These are phyloP conservation scores for Aspergillus pseudoglaucus DNA, from an alignment of 2,329 filamentous ascomycete genomes.

Conservation along the genomic window DNA sequence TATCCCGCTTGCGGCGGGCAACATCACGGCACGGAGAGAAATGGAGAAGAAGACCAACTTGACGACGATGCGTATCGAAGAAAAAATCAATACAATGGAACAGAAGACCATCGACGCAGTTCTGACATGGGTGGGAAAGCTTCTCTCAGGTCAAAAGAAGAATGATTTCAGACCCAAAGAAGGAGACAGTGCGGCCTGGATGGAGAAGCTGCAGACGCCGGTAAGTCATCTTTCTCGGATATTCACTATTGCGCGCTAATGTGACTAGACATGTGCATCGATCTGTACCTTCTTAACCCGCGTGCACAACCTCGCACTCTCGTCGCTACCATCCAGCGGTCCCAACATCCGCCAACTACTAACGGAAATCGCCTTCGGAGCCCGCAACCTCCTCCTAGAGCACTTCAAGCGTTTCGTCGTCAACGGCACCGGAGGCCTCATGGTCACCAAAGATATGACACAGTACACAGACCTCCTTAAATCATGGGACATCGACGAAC, in stretches of 20 bases:
- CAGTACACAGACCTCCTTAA: slow-evolving; percentile 84
- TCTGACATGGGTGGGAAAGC: slow-evolving; percentile 66
- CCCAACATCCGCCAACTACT: slow-evolving; percentile 77
- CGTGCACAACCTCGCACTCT: slow-evolving; percentile 55
- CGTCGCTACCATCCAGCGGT: slow-evolving; percentile 58
- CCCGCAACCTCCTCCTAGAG: slow-evolving; percentile 74
- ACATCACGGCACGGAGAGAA: slow-evolving; percentile 80
- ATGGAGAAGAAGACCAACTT: slow-evolving; percentile 76
- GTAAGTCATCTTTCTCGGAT: slow-evolving; percentile 22
- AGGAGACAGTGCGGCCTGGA: slow-evolving; percentile 51
- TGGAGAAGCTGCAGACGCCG: slow-evolving; percentile 75
- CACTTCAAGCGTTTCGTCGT: slow-evolving; percentile 94
- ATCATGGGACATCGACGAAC: slow-evolving; percentile 68
- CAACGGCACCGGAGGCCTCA: slow-evolving; percentile 84
- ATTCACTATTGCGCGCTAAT: background rate
- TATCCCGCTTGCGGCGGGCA: slow-evolving; percentile 79
- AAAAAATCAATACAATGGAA: slow-evolving; percentile 68
- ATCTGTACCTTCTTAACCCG: slow-evolving; percentile 74
- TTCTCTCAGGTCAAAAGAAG: slow-evolving; percentile 73
- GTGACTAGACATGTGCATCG: slow-evolving; percentile 60
- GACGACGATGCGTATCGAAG: slow-evolving; percentile 72
- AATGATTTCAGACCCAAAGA: slow-evolving; percentile 86
- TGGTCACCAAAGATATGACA: slow-evolving; percentile 93
- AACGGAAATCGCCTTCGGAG: slow-evolving; percentile 72
- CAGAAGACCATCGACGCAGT: slow-evolving; percentile 66